These are phyloP conservation scores for Syzygium grande DNA, from an alignment of 345 rosid species.

Conservation along the genomic window DNA sequence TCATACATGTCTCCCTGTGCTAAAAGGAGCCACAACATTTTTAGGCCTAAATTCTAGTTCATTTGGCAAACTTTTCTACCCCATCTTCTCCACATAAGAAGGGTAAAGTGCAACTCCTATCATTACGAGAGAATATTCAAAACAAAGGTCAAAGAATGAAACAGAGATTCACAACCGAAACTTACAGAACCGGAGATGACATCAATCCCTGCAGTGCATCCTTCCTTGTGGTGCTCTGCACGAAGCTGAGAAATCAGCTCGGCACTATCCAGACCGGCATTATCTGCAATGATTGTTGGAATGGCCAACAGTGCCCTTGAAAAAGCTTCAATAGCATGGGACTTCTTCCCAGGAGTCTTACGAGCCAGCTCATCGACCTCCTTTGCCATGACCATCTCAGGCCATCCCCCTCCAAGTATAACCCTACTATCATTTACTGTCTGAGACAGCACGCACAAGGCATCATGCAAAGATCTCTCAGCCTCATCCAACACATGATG, in stretches of 20 bases:
- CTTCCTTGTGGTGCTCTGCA: slow-evolving; percentile 89
- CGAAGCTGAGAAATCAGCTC: slow-evolving; percentile 90
- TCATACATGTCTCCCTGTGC: neutral
- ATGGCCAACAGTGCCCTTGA: slow-evolving; percentile 77
- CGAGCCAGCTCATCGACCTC: slow-evolving; percentile 92
- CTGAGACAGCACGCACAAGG: slow-evolving; percentile 90
- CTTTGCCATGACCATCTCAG: slow-evolving; percentile 98
- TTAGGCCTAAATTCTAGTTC: neutral
- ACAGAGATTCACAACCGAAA: neutral
- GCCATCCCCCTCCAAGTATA: slow-evolving; percentile 98
- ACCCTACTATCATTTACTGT: slow-evolving; percentile 91
- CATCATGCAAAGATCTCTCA: slow-evolving; percentile 95
- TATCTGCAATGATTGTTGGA: slow-evolving; percentile 92
- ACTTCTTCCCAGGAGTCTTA: slow-evolving; percentile 87
- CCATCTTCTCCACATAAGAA: slow-evolving; percentile 1
- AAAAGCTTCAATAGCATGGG: slow-evolving; percentile 93
- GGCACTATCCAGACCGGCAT: slow-evolving; percentile 98
- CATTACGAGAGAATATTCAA: neutral
- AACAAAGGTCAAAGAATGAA: neutral
- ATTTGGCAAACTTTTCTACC: neutral
- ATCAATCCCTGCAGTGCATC: slow-evolving; percentile 74
- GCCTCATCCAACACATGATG: slow-evolving; percentile 98
- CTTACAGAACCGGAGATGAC: slow-evolving; percentile 92
- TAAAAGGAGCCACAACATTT: neutral
- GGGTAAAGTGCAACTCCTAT: neutral